Evolutionary conservation across 345 rosid genomes (phyloP).

Genomic region (Bruguiera gymnorhiza): DNA sequence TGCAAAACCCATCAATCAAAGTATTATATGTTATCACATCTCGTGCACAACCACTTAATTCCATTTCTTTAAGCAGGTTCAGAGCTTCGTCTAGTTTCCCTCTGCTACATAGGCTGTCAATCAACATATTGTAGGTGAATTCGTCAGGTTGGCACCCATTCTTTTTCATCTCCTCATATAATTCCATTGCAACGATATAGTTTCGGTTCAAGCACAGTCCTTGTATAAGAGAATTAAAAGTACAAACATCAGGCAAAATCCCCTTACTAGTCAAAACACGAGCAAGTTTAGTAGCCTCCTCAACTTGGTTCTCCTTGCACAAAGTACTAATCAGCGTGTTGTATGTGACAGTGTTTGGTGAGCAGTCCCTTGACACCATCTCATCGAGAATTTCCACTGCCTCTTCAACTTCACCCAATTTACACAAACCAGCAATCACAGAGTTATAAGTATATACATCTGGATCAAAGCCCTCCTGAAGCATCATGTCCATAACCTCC

Average conservation of each 20-base stretch:
- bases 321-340: conserved; percentile 81
- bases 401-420: conserved; percentile 66
- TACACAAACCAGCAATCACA: conserved; percentile 82
- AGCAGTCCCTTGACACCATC: conserved; percentile 80
- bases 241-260: conserved; percentile 62
- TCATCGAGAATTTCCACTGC: conserved; percentile 71
- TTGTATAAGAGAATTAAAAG: conserved; percentile 78
- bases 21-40: conserved; percentile 79
- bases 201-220: conserved; percentile 67
- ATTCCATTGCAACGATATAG: conserved; percentile 54
- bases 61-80: conserved; percentile 74
- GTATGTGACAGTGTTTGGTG: conserved; percentile 81
- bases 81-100: conserved; percentile 69
- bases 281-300: conserved; percentile 69
- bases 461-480: conserved; percentile 79
- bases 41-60: conserved; percentile 66
- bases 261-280: conserved; percentile 69
- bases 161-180: conserved; percentile 76
- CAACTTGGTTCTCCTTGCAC: conserved; percentile 78
- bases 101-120: conserved; percentile 64
- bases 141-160: conserved; percentile 84
- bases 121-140: conserved; percentile 76
- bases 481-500: conserved; percentile 86
- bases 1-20: conserved; percentile 83
- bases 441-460: conserved; percentile 77